Base-by-base conservation (phyloP, 305 asterid genomes). In the Fraxinus sp. region DNA sequence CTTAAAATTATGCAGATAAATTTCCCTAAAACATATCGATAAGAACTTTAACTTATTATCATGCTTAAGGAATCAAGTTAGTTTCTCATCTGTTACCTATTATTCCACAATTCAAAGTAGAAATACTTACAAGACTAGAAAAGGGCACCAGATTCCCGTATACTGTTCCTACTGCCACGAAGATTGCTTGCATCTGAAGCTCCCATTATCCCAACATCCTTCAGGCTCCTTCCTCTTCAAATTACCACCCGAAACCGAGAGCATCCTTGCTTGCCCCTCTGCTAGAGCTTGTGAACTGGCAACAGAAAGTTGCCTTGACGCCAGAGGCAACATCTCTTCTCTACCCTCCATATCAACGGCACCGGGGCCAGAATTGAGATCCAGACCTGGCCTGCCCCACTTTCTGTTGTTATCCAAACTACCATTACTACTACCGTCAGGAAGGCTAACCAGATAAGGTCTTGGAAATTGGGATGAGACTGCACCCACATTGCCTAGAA, bases 181-280 rank as follows among this genome's bases (percentile, higher is more conserved):
- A 52, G 90, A 86, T 84, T 87, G 94, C 85, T 86, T 91, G 85
- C 80, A 84, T 85, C 93, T 89, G 87, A 87, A 81, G 78, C 83
- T 84, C 79, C 87, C 91, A 13, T 71, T 83, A 33, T 88, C 93
- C 92, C 91, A 82, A 71, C 93, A 87, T 75, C 91, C 92, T 5
- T 91, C 91, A 5, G 90, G 91, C 77, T 91, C 94, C 82, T 88
- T 91, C 90, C 92, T 88, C 86, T 88, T 91, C 84, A 87, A 59
- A 79, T 80, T 75, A 84, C 88, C 82, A 74, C 92, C 89, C 22
- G 89, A 83, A 79, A 82, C 84, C 20, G 88, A 85, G 78, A 83
- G 87, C 79, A 87, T 81, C 89, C 87, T 80, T 36, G 86, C 86
- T 41, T 88, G 90, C 84, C 86, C 94, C 80, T 89, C 91, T 5